Conservation (phyloP, 1,284 basidiomycete genomes). For the Apiotrichum gracile region DNA sequence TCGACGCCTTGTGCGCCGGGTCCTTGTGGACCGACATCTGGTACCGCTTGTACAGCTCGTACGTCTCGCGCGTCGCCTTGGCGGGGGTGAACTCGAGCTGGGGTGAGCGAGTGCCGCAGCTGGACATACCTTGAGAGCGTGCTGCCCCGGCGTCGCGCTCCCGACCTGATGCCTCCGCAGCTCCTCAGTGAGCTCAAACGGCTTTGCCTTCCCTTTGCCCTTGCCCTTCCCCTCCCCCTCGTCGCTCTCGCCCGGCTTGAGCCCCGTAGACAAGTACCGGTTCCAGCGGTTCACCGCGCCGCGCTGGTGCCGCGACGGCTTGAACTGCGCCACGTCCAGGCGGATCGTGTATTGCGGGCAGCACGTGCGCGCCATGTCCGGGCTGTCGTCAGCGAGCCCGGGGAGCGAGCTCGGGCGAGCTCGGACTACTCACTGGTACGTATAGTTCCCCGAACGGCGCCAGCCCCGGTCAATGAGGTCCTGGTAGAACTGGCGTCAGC, state of each 20-base stretch:
- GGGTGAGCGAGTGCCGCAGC: background rate
- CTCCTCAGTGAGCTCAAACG: conserved; percentile 29
- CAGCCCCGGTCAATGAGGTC: conserved; percentile 77
- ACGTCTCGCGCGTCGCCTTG: conserved; percentile 72
- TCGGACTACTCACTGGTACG: conserved; percentile 45
- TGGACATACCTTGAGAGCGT: conserved; percentile 29
- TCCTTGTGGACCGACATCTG: conserved; percentile 74
- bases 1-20: conserved; percentile 49
- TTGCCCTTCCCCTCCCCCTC: conserved; percentile 3
- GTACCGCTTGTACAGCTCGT: conserved; percentile 66
- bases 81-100: conserved; percentile 63
- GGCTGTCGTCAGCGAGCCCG: conserved; percentile 50
- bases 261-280: conserved; percentile 27
- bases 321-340: conserved; percentile 69
- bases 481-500: conserved; percentile 45
- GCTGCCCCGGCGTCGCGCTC: conserved; percentile 13
- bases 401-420: background rate
- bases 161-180: conserved; percentile 32
- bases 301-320: conserved; percentile 69
- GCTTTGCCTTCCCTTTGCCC: conserved; percentile 28
- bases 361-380: conserved; percentile 72
- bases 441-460: conserved; percentile 75
- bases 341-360: conserved; percentile 91
- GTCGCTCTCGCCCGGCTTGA: conserved; percentile 3
- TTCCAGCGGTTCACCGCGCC: conserved; percentile 71